Conservation (phyloP, 352 stramenopile species). For the Globisporangium nodosum region DNA sequence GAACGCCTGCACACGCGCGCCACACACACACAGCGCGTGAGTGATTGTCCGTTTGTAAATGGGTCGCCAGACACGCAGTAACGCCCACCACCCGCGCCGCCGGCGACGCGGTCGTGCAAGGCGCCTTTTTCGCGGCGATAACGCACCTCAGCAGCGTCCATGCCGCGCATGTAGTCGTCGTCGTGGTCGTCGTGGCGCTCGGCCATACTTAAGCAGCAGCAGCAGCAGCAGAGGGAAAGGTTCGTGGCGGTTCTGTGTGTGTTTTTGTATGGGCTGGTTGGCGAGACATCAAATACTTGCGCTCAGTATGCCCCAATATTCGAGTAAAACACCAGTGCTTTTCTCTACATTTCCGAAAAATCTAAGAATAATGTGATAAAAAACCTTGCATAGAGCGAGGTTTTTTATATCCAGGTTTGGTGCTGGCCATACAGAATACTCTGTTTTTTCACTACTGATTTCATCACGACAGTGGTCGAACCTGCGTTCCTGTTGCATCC, state of each 20-base stretch:
- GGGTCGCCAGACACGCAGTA: background rate
- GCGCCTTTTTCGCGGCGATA: too few species aligned
- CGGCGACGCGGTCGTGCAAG: background rate
- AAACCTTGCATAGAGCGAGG: too few species aligned
- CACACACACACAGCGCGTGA: conserved; percentile 9
- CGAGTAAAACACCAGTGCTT: too few species aligned
- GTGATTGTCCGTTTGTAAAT: background rate
- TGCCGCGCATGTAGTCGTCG: conserved; percentile 61
- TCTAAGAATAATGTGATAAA: too few species aligned
- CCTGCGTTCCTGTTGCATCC: too few species aligned
- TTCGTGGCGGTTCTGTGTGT: background rate
- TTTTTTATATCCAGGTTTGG: too few species aligned
- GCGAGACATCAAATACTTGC: too few species aligned
- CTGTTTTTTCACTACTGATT: too few species aligned
- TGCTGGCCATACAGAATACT: too few species aligned
- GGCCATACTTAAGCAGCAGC: conserved; percentile 34
- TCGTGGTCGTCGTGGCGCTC: conserved; percentile 47
- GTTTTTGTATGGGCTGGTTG: background rate
- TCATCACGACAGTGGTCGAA: too few species aligned
- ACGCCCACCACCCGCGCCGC: background rate
- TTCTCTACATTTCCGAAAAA: too few species aligned
- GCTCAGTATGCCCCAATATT: too few species aligned
- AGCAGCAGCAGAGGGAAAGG: background rate
- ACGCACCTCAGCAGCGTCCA: conserved; percentile 55
- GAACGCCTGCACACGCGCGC: conserved; percentile 17